These are phyloP conservation scores for Choanephora cucurbitarum DNA, from an alignment of 371 early-diverging fungal genomes.

Conservation along the genomic window DNA sequence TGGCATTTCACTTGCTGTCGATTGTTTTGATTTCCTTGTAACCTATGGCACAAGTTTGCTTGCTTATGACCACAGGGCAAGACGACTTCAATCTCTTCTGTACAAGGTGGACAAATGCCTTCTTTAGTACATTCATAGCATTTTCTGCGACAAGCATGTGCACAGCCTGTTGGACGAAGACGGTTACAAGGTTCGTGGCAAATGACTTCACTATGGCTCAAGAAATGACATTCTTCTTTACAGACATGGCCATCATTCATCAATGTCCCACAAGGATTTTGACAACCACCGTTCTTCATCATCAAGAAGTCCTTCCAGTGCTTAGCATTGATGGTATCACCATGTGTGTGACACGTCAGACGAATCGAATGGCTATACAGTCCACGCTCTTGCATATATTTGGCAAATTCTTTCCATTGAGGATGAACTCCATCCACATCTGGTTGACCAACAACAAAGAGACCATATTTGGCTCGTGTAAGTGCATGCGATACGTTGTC, in stretches of 20 bases:
- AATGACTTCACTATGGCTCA: conserved; percentile 22
- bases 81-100: not conserved
- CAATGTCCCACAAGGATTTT: conserved; percentile 26
- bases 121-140: conserved; percentile 33
- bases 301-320: conserved; percentile 29
- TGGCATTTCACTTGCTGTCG: not conserved
- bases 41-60: conserved; percentile 12
- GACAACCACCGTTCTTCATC: conserved; percentile 45
- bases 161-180: conserved; percentile 26
- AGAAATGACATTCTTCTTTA: conserved; percentile 40
- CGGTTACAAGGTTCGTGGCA: conserved; percentile 38
- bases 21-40: not conserved
- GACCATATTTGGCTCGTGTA: conserved; percentile 39
- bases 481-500: conserved; percentile 29
- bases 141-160: conserved; percentile 34
- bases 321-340: conserved; percentile 10
- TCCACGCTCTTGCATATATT: conserved; percentile 23
- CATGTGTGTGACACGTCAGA: conserved; percentile 15
- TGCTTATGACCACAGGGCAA: conserved; percentile 32
- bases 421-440: conserved; percentile 7
- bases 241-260: conserved; percentile 46
- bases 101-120: conserved; percentile 38
- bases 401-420: conserved; percentile 29
- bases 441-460: conserved; percentile 42
- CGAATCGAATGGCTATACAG: conserved; percentile 7